These are phyloP conservation scores for Mucor plumbeus DNA, from an alignment of 371 early-diverging fungal genomes.

Conservation along the genomic window DNA sequence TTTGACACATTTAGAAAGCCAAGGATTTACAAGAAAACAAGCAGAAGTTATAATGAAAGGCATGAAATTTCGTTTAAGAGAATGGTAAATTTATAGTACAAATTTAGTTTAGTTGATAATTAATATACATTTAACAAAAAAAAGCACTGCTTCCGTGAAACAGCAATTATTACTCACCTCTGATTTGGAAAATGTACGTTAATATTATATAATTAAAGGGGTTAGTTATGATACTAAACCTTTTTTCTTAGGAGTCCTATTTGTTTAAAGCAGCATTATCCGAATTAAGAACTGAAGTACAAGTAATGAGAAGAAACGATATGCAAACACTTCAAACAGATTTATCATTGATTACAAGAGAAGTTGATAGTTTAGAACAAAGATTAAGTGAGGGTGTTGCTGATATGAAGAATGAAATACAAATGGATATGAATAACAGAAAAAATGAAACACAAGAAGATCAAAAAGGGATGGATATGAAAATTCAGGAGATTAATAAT, in stretches of 20 bases:
- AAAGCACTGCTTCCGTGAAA: conserved; percentile 30
- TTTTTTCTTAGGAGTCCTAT: conserved; percentile 57
- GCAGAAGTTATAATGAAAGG: conserved; percentile 73
- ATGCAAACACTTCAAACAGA: conserved; percentile 78
- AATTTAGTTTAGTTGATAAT: not conserved
- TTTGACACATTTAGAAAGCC: conserved; percentile 59
- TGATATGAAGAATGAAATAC: conserved; percentile 82
- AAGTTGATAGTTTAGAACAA: conserved; percentile 79
- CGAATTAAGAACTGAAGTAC: conserved; percentile 88
- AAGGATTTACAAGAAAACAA: conserved; percentile 71
- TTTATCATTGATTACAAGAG: conserved; percentile 74
- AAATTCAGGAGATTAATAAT: conserved; percentile 86
- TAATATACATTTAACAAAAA: not conserved
- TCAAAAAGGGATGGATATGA: conserved; percentile 80
- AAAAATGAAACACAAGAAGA: conserved; percentile 85
- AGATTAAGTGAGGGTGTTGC: conserved; percentile 77
- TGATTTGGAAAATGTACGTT: conserved; percentile 57
- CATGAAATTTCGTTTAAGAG: conserved; percentile 66
- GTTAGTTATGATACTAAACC: not conserved
- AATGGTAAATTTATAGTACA: conserved; percentile 27
- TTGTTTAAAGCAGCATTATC: conserved; percentile 79
- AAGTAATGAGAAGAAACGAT: conserved; percentile 86
- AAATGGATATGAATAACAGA: conserved; percentile 89
- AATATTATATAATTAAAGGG: not conserved
- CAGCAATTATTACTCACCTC: conserved; percentile 37